These are phyloP conservation scores for Lactarius psammicola DNA, from an alignment of 768 basidiomycete species.

Conservation along the genomic window DNA sequence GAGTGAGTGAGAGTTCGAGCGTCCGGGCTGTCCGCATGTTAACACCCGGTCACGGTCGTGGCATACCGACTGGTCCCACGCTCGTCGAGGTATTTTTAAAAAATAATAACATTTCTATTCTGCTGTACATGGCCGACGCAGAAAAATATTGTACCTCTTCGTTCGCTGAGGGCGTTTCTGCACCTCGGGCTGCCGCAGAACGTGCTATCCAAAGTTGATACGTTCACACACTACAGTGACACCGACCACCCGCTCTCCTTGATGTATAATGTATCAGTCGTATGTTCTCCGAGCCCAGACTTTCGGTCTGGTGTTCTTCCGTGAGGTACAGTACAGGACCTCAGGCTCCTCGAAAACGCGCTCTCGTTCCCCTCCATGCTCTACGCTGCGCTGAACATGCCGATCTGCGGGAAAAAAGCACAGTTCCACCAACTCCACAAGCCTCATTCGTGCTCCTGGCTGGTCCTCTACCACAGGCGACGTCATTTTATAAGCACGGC, in stretches of 20 bases:
- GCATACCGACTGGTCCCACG: too few species aligned
- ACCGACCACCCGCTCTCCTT: constrained; percentile 47
- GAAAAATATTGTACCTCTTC: too few species aligned
- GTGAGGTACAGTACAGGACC: constrained; percentile 64
- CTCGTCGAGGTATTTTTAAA: too few species aligned
- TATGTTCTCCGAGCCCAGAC: background rate
- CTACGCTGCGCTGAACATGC: constrained; percentile 79
- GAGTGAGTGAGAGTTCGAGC: too few species aligned
- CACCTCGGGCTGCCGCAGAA: constrained; percentile 81
- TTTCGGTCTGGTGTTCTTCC: constrained; percentile 95
- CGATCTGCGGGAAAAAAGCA: constrained; percentile 59
- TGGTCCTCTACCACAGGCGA: background rate
- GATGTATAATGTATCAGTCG: background rate
- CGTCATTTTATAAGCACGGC: background rate
- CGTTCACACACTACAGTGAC: constrained; percentile 84
- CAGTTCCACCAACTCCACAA: background rate
- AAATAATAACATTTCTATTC: too few species aligned
- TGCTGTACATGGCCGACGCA: too few species aligned
- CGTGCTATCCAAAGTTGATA: constrained; percentile 81
- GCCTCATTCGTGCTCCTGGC: background rate
- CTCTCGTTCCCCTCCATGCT: constrained; percentile 66
- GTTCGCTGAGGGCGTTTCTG: constrained; percentile 93
- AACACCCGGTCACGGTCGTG: too few species aligned
- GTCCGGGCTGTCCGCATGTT: too few species aligned
- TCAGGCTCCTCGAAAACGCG: constrained; percentile 57